Evolutionary conservation across 164 flowering plant genomes (phyloP).

Genomic region (Amborella trichopoda): DNA sequence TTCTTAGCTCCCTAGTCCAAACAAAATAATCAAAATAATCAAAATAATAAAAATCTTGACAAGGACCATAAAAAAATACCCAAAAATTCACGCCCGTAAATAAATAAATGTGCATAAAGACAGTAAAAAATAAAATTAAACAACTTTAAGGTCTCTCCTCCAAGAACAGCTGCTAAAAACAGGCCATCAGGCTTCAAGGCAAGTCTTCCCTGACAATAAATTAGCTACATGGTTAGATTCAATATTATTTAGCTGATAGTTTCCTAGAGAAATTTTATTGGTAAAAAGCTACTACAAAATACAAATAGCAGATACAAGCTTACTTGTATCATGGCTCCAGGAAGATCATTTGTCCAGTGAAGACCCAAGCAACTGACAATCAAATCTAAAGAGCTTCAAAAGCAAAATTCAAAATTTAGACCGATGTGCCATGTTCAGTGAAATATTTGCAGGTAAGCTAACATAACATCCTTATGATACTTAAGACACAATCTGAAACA

Average conservation of each 20-base stretch:
- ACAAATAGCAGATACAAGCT: no score
- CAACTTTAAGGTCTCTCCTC: slow-evolving; percentile 92
- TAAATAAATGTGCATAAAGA: background rate
- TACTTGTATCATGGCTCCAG: slow-evolving; percentile 98
- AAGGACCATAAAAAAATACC: no score
- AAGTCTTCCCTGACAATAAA: slow-evolving; percentile 60
- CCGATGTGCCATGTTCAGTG: no score
- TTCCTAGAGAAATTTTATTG: no score
- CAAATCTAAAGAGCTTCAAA: slow-evolving; percentile 68
- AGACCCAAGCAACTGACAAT: slow-evolving; percentile 91
- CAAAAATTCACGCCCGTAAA: no score
- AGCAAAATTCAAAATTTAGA: no score
- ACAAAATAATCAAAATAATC: background rate
- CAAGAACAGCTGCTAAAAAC: slow-evolving; percentile 91
- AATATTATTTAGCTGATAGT: no score
- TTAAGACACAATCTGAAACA: no score
- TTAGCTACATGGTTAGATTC: background rate
- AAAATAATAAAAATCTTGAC: background rate
- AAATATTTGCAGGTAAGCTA: no score
- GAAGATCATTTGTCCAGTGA: slow-evolving; percentile 99
- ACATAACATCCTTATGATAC: no score
- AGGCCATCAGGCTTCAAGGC: slow-evolving; percentile 97
- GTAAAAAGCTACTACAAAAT: background rate
- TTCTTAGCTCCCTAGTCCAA: slow-evolving; percentile 59
- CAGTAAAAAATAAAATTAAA: slow-evolving; percentile 1